Evolutionary conservation across 73 alveolate genomes (phyloP).

Genomic region (Strombidium stylifer): DNA sequence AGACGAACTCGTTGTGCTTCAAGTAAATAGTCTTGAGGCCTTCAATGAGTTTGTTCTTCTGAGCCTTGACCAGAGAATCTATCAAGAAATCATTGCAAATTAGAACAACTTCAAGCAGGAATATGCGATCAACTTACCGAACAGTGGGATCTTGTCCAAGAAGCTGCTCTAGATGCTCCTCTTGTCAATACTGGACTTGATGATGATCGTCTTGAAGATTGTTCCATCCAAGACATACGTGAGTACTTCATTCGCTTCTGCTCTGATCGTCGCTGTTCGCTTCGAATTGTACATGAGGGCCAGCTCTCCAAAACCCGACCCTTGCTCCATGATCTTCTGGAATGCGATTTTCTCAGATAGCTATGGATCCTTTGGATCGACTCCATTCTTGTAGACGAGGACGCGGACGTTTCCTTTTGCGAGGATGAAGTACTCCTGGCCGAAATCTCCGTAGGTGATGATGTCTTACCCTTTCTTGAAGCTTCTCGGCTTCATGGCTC

Average conservation of each 20-base stretch:
- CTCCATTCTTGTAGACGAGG: slow-evolving; percentile 31
- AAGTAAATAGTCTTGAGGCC: slow-evolving; percentile 56
- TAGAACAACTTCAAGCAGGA: too few species aligned
- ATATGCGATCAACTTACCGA: too few species aligned
- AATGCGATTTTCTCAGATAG: not conserved
- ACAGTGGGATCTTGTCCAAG: slow-evolving; percentile 66
- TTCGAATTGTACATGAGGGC: slow-evolving; percentile 91
- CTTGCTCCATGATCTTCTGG: slow-evolving; percentile 47
- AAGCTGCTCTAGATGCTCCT: slow-evolving; percentile 67
- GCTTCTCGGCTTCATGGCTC: slow-evolving; percentile 11
- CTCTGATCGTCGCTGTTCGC: slow-evolving; percentile 88
- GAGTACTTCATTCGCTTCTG: slow-evolving; percentile 69
- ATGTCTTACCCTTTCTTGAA: slow-evolving; percentile 14
- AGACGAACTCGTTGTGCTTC: slow-evolving; percentile 51
- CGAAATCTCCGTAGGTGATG: slow-evolving; percentile 39
- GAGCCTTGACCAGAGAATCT: slow-evolving; percentile 32
- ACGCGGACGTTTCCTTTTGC: slow-evolving; percentile 34
- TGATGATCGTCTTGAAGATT: slow-evolving; percentile 82
- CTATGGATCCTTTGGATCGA: slow-evolving; percentile 20
- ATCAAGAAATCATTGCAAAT: too few species aligned
- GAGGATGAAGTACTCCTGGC: slow-evolving; percentile 45
- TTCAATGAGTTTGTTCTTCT: slow-evolving; percentile 53
- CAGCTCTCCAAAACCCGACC: slow-evolving; percentile 93
- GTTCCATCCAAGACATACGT: slow-evolving; percentile 89
- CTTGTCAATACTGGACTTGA: slow-evolving; percentile 67